These are phyloP conservation scores for Monilinia laxa DNA, from an alignment of 2,329 filamentous ascomycete genomes.

Conservation along the genomic window DNA sequence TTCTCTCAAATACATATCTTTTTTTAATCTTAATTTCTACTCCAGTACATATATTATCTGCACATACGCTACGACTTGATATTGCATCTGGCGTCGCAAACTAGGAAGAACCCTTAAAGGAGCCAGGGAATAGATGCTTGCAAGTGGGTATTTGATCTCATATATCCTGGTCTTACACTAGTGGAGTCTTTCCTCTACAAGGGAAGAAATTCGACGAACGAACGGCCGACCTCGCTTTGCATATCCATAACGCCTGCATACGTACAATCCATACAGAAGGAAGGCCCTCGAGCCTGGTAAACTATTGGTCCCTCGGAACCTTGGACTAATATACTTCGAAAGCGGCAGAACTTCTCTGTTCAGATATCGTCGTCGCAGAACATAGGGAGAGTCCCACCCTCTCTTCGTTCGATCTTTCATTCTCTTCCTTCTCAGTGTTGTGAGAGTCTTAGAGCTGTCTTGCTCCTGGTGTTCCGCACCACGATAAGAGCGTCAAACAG, in stretches of 20 bases:
- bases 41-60: conserved; percentile 11
- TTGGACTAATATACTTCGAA: conserved; percentile 19
- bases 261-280: conserved; percentile 21
- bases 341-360: conserved; percentile 24
- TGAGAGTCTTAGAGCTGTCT: conserved; percentile 32
- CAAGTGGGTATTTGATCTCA: conserved; percentile 24
- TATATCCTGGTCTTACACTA: conserved; percentile 21
- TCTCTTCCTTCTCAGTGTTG: conserved; percentile 24
- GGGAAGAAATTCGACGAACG: conserved; percentile 21
- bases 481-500: conserved; percentile 29
- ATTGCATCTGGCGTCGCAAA: conserved; percentile 15
- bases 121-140: conserved; percentile 21
- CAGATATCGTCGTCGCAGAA: conserved; percentile 26
- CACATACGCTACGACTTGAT: conserved; percentile 14
- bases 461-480: conserved; percentile 33
- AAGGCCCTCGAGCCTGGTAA: conserved; percentile 16
- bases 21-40: conserved; percentile 10
- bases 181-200: conserved; percentile 22
- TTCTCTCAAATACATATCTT: conserved; percentile 1
- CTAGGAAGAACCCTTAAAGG: conserved; percentile 24
- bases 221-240: conserved; percentile 23
- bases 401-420: background rate
- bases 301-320: conserved; percentile 21
- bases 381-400: conserved; percentile 16
- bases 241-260: conserved; percentile 22